phyloP scores from a whole-genome alignment of 371 early-diverging fungal genomes.

The Nematocida ausubeli region DNA sequence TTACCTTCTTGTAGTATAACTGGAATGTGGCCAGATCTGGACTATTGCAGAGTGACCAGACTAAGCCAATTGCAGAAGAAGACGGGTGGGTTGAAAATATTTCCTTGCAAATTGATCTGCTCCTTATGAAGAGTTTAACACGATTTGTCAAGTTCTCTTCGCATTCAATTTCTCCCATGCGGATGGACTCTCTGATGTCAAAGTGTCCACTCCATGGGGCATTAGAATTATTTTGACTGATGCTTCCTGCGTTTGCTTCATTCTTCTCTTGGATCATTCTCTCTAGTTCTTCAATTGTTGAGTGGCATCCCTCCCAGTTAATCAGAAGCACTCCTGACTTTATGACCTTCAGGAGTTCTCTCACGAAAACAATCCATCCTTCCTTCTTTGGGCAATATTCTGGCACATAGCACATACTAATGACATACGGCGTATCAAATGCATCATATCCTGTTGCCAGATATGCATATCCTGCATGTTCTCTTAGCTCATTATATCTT shows the following conservation, averaged over 20 bases:
- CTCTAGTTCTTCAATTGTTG: conserved; percentile 39
- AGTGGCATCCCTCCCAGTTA: conserved; percentile 44
- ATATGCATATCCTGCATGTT: conserved; percentile 48
- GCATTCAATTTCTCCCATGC: conserved; percentile 17
- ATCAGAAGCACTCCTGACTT: conserved; percentile 44
- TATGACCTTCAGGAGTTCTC: conserved; percentile 41
- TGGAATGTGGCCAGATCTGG: conserved; percentile 49
- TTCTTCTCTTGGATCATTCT: conserved; percentile 29
- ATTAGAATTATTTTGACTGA: neutral
- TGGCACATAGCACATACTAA: conserved; percentile 31
- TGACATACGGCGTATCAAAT: conserved; percentile 48
- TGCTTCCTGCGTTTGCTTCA: neutral
- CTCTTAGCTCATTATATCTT: conserved; percentile 48
- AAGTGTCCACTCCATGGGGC: conserved; percentile 43
- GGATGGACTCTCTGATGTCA: conserved; percentile 50
- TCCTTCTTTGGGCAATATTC: conserved; percentile 48
- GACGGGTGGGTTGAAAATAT: conserved; percentile 33
- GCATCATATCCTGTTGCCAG: conserved; percentile 49
- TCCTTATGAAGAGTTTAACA: conserved; percentile 61
- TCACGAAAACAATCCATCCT: conserved; percentile 43
- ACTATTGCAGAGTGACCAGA: conserved; percentile 63
- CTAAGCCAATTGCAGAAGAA: conserved; percentile 39
- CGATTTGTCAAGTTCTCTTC: neutral
- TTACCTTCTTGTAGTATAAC: conserved; percentile 52
- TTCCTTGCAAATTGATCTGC: conserved; percentile 58